These are phyloP conservation scores for Pseudodiploospora longispora DNA, from an alignment of 2,329 filamentous ascomycete genomes.

Conservation along the genomic window DNA sequence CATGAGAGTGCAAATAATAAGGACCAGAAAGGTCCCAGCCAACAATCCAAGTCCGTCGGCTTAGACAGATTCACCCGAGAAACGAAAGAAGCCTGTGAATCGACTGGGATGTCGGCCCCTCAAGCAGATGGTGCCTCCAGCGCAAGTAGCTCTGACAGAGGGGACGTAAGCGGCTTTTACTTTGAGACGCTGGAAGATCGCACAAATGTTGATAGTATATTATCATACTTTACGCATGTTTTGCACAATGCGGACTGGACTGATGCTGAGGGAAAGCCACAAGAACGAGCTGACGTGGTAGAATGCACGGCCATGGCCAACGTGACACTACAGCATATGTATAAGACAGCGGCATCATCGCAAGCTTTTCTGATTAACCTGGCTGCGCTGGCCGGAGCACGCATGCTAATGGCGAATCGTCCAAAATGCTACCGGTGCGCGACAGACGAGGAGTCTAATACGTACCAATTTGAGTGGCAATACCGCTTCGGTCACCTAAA, in stretches of 20 bases:
- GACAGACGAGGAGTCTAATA: conserved; percentile 30
- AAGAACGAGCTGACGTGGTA: conserved; percentile 37
- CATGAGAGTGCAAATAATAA: background rate
- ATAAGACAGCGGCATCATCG: conserved; percentile 40
- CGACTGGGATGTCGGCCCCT: too few species aligned
- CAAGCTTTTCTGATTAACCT: conserved; percentile 53
- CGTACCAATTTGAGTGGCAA: conserved; percentile 48
- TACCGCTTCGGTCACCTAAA: conserved; percentile 45
- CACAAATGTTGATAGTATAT: conserved; percentile 50
- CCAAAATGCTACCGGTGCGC: conserved; percentile 36
- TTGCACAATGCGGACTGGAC: conserved; percentile 44
- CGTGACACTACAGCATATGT: conserved; percentile 44
- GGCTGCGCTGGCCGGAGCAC: conserved; percentile 47
- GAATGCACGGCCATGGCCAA: conserved; percentile 48
- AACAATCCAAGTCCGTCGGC: too few species aligned
- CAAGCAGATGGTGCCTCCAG: background rate
- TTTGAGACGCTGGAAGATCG: conserved; percentile 34
- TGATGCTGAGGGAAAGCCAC: conserved; percentile 35
- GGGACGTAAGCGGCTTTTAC: conserved; percentile 20
- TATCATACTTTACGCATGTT: conserved; percentile 44
- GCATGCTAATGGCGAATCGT: conserved; percentile 37
- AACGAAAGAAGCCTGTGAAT: too few species aligned
- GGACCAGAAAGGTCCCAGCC: too few species aligned
- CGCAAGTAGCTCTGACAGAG: background rate
- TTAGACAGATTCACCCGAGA: too few species aligned